A percentile compares a stretch with the other conserved stretches of the same genome.
These are phyloP conservation scores for Sungouiella blattae DNA, from an alignment of 805 yeast species.

Conservation along the genomic window DNA sequence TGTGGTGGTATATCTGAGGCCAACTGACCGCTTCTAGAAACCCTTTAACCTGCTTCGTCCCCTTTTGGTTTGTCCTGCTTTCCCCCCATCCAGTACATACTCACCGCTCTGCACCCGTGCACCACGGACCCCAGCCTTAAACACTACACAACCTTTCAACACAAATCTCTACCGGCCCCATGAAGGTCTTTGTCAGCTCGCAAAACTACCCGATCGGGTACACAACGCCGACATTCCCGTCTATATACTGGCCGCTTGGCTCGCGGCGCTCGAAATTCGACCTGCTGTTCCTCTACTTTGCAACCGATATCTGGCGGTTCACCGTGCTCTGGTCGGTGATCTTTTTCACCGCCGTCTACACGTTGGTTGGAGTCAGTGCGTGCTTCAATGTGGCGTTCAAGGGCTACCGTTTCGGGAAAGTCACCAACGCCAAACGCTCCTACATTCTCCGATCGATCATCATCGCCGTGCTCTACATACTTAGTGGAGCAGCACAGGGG, in stretches of 20 bases:
- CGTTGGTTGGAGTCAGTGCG: constrained; percentile 63
- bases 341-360: constrained; percentile 59
- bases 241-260: constrained; percentile 68
- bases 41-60: background rate
- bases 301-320: constrained; percentile 75
- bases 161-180: constrained; percentile 1
- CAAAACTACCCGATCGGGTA: constrained; percentile 77
- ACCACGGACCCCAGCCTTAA: no score
- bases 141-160: background rate
- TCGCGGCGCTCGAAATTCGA: constrained; percentile 34
- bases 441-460: constrained; percentile 27
- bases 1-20: no score
- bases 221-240: constrained; percentile 73
- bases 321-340: constrained; percentile 80
- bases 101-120: background rate
- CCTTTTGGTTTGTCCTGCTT: background rate
- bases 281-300: constrained; percentile 60
- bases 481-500: constrained; percentile 62
- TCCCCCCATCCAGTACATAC: background rate
- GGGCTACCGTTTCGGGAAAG: constrained; percentile 12
- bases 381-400: constrained; percentile 22
- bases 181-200: constrained; percentile 36
- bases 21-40: no score
- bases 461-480: constrained; percentile 45
- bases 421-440: constrained; percentile 2